Evolutionary conservation across 345 rosid species (phyloP), one percentile per base, ranked within the genome.

Genomic region (Dovyalis caffra): DNA sequence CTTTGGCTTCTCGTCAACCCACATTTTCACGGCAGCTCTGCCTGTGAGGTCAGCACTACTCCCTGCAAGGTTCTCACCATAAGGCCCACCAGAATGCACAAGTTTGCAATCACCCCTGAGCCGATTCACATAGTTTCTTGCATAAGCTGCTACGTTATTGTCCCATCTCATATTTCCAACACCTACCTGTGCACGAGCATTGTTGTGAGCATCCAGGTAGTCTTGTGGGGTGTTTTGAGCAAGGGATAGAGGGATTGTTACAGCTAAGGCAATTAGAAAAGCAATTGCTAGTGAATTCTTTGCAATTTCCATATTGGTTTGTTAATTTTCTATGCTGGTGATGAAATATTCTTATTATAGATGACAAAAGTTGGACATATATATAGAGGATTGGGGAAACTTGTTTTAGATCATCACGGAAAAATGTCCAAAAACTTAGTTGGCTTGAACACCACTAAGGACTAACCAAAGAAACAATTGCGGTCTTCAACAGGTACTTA

Each of bases 201-300:
- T 28, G 21, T 71, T 77, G 66, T 77, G 80, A 10, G 26, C 71
- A 26, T 77, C 23, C n/a, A 76, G 37, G 20, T 57, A 75, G 61
- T 68, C 78, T 43, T 75, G 78, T 11, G 15, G 73, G 3, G 64
- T 15, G 69, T 69, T n/a, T 20, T 76, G 79, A 12, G 79, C 74
- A 18, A 25, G 18, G 49, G 78, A 57, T 0, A 32, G 8, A 26
- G 11, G 53, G 16, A 63, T 16, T 26, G 0, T 61, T 28, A 47
- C 1, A 60, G 73, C 78, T 15, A 69, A 49, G 23, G 14, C 10
- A 31, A 63, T 6, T 6, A 73, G n/a, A 28, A 37, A 56, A 53
- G 16, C 20, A 56, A 56, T 43, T 26, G 71, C 23, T 16, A 69
- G 43, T 20, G 62, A 69, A 31, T 6, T 40, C 37, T 28, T 68